Base-by-base conservation (phyloP, 352 stramenopile species). In the Aphanomyces cochlioides region DNA sequence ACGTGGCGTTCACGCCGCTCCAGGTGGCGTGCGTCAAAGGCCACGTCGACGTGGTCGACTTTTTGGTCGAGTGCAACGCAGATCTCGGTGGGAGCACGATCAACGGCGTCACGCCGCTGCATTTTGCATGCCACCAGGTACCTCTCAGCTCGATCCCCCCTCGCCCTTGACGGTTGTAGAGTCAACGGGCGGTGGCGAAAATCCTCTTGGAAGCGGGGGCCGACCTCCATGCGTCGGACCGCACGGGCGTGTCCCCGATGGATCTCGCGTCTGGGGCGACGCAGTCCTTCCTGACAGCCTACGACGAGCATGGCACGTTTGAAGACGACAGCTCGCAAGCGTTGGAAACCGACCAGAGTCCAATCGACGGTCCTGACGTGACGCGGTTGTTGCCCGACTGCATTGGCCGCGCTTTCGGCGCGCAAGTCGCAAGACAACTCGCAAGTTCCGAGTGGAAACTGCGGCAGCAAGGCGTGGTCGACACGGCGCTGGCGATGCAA, bases 31-130 rank as follows among this genome's bases (percentile, higher is more conserved):
- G 80, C 58, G 92, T 92, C 74, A 83, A 83, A 38, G 86, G 86
- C 28, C 80, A 90, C 65, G 79, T 87, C 61, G 78, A 75, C 6
- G 69, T 92, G 17, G 81, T 86, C 17, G 89, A 86, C 36, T 94
- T 94, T 72, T 69, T 92, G 2, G 82, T 92, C 7, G 87, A 94
- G 56, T 94, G 84, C 75, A 94, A 94, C 45, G 87, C 87, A 0
- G 82, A 90, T 37, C 58, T 94, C 5, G 81, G 78, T 0, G 87
- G 84, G 3, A 87, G 83, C 0, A 66, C 80, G 1, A 72, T 83
- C 1, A 90, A 94, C 65, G 82, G 82, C n/a, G 88, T 90, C 56
- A 92, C 84, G 10, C 74, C 87, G 3, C 61, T 94, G 17, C 84
- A 92, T 65, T 88, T 91, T 36, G 84, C 87, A 3, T 84, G 79